Evolutionary conservation across 2,329 filamentous ascomycete species (phyloP), one percentile per base, ranked within the genome.

Genomic region (Botrytis byssoidea): DNA sequence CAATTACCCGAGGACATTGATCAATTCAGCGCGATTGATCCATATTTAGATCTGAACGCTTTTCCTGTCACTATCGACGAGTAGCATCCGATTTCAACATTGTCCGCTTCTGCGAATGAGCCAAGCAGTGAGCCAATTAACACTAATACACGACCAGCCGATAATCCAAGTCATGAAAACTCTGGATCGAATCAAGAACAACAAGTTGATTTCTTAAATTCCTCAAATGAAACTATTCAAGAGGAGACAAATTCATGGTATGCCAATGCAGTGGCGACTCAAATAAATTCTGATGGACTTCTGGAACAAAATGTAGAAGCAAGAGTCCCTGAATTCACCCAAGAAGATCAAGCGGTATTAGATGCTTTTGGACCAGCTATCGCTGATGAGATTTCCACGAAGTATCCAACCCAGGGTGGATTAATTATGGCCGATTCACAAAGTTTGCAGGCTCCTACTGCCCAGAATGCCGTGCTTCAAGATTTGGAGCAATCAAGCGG

Each of bases 51-150:
- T 16, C 12, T 16, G 1, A 29, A 29, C 8, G 12, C 25, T 55
- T 32, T 8, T 7, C 8, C 14, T 44, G 1, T 7, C 3, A n/a
- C n/a, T 0, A 22, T 0, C 0, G 8, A 18, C 16, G 61, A 18
- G n/a, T 4, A n/a, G 0, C 0, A 55, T n/a, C 12, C 12, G 14
- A 55, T 29, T 55, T 2, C 7, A 7, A 16, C 12, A n/a, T 29
- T 0, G 48, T 55, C 12, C 12, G 0, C 25, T 55, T n/a, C 48
- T 14, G 48, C 14, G 2, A n/a, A 55, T 8, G 12, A n/a, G 25
- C 12, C 25, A 55, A 55, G 48, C 12, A 29, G 0, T 55, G 48
- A 55, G 48, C 48, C 1, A 29, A 8, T 7, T 16, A 1, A 0
- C 48, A 2, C 3, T 16, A 25, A 16, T 8, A 29, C 12, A 2